Percentiles rank a stretch among this genome's conserved stretches.
phyloP scores from a whole-genome alignment of 2,329 filamentous ascomycete genomes.

The Sphaerulina populicola region DNA sequence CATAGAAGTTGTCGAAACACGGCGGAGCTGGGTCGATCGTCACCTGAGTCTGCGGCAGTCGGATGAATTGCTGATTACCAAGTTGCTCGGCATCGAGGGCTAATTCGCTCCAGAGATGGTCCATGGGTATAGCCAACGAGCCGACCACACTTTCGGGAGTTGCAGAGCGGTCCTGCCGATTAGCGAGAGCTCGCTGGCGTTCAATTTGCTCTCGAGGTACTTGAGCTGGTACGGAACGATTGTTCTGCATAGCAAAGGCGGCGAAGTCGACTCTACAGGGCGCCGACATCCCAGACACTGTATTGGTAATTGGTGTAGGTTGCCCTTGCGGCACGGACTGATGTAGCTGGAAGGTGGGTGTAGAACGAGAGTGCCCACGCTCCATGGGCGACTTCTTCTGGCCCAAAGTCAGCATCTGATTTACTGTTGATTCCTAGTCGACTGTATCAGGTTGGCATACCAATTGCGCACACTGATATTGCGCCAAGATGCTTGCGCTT shows the following conservation, averaged over 20 bases:
- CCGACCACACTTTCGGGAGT: not conserved
- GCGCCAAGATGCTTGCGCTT: slow-evolving; percentile 10
- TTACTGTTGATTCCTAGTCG: too few relatives aligned
- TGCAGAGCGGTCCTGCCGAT: slow-evolving; percentile 1
- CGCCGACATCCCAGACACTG: not conserved
- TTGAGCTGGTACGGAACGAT: not conserved
- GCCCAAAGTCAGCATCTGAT: not conserved
- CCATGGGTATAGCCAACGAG: not conserved
- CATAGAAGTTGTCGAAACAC: not conserved
- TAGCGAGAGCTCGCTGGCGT: not conserved
- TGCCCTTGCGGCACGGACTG: slow-evolving; percentile 2
- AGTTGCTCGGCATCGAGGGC: not conserved
- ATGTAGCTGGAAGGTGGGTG: not conserved
- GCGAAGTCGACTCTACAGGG: not conserved
- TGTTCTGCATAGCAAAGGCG: not conserved
- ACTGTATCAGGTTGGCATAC: slow-evolving; percentile 1
- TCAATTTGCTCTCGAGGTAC: not conserved
- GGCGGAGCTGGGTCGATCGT: not conserved
- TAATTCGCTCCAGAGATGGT: not conserved
- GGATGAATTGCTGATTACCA: not conserved
- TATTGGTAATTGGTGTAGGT: not conserved
- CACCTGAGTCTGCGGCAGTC: not conserved
- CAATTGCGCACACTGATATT: slow-evolving; percentile 8
- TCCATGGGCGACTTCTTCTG: slow-evolving; percentile 9
- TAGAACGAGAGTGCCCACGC: not conserved